Conservation (phyloP, 305 asterid genomes). For the Plantago lanceolata region DNA sequence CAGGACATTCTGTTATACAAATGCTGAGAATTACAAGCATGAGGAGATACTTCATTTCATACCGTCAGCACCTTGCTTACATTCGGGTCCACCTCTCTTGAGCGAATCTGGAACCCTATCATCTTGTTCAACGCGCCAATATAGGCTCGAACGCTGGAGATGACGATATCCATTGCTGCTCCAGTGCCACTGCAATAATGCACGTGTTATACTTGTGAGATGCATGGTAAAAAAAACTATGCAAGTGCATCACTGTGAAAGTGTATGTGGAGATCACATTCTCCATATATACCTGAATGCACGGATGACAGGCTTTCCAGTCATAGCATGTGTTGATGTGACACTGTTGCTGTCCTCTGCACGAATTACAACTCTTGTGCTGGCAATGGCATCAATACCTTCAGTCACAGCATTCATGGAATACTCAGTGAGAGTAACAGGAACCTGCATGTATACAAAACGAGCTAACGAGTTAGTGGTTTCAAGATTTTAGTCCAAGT, state of each 20-base stretch:
- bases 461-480: background rate
- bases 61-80: conserved; percentile 28
- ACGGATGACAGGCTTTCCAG: conserved; percentile 51
- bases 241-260: no score
- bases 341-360: conserved; percentile 48
- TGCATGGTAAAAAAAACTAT: background rate
- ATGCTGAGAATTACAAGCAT: no score
- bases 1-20: background rate
- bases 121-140: conserved; percentile 88
- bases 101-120: conserved; percentile 45
- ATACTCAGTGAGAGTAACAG: conserved; percentile 74
- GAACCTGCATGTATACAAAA: conserved; percentile 47
- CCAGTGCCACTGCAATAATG: conserved; percentile 67
- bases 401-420: conserved; percentile 74
- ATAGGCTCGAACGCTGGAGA: conserved; percentile 88
- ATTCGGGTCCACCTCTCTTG: conserved; percentile 20
- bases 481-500: background rate
- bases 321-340: conserved; percentile 52
- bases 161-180: conserved; percentile 84
- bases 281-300: conserved; percentile 45
- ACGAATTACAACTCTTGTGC: conserved; percentile 75
- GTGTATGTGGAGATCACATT: background rate
- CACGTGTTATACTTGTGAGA: background rate
- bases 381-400: conserved; percentile 92
- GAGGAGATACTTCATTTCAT: background rate